Conservation (phyloP, 73 alveolate species). For the Stentor coeruleus region DNA sequence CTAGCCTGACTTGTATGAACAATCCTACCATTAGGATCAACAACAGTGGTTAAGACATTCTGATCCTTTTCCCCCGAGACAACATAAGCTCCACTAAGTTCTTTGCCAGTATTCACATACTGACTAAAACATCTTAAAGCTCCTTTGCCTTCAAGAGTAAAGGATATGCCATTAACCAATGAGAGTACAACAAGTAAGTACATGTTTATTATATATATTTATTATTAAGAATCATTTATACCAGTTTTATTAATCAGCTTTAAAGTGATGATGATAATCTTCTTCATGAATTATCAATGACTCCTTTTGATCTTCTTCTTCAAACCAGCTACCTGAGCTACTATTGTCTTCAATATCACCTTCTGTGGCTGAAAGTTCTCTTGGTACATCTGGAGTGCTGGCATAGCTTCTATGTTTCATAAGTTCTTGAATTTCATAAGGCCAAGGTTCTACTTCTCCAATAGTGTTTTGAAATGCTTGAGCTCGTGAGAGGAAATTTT, state of each 20-base stretch:
- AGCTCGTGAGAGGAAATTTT: no score
- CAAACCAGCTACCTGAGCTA: constrained; percentile 2
- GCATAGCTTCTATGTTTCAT: no score
- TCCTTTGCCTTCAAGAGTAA: no score
- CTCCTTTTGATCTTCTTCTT: background rate
- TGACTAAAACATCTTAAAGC: background rate
- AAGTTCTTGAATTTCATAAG: no score
- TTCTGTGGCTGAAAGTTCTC: background rate
- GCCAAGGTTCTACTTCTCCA: no score
- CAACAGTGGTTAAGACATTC: background rate
- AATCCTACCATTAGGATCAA: background rate
- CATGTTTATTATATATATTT: no score
- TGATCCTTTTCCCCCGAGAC: constrained; percentile 9
- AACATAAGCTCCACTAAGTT: background rate
- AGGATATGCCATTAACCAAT: no score
- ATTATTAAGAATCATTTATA: no score
- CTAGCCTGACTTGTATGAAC: background rate
- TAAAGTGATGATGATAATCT: background rate
- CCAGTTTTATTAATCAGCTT: no score
- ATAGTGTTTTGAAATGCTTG: no score
- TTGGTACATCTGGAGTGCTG: background rate
- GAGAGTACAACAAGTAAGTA: no score
- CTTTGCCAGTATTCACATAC: background rate
- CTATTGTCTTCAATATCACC: constrained; percentile 8
- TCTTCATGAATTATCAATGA: background rate